phyloP scores from a whole-genome alignment of 23 red algal genomes.

The Gracilariopsis chorda region DNA sequence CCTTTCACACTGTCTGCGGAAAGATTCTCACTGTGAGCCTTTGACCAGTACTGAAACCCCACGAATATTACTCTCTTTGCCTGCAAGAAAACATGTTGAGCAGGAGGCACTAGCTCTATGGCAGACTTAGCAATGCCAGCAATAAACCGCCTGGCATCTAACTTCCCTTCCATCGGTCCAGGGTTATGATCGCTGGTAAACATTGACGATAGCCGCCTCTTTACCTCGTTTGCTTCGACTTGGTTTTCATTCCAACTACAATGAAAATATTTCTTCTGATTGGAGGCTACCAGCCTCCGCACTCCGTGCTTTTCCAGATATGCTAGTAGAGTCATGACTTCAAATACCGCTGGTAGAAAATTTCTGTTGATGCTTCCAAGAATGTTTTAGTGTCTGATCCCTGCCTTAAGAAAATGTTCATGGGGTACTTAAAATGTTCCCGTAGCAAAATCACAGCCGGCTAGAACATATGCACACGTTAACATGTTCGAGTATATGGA shows the following conservation, averaged over 20 bases:
- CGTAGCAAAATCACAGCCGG: not conserved
- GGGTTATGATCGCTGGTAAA: not conserved
- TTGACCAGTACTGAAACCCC: slow-evolving; percentile 5
- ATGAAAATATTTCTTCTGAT: too few species aligned
- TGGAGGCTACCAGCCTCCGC: too few species aligned
- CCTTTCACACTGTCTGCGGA: not conserved
- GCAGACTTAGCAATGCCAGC: not conserved
- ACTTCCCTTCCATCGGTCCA: not conserved
- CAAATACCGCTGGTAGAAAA: not conserved
- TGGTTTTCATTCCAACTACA: too few species aligned
- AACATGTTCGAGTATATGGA: not conserved
- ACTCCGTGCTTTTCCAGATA: slow-evolving; percentile 4
- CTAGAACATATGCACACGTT: not conserved
- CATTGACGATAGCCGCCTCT: not conserved
- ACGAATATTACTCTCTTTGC: not conserved
- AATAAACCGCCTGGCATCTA: not conserved
- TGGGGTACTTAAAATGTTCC: not conserved
- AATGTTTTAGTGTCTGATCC: not conserved
- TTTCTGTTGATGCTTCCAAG: not conserved
- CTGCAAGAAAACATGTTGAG: not conserved
- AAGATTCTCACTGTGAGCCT: not conserved
- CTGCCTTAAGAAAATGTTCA: not conserved
- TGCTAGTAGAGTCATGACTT: not conserved
- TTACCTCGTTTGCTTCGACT: not conserved
- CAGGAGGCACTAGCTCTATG: not conserved